Conservation (phyloP, 139 green algal genomes). For the Tetradesmus obliquus region DNA sequence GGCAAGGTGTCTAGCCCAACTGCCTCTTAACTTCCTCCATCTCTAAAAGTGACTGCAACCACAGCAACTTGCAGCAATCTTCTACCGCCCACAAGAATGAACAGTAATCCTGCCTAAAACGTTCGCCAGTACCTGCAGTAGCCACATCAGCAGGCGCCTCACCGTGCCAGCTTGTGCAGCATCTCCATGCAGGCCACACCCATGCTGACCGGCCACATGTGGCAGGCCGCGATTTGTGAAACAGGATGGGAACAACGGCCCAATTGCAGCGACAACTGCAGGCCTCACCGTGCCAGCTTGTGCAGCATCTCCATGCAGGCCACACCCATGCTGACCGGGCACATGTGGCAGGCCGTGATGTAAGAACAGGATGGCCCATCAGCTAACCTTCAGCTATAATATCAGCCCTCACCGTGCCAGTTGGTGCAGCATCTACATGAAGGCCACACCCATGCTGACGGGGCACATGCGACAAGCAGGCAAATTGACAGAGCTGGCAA, state of each 20-base stretch:
- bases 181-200: constrained; percentile 57
- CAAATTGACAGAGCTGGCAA: neutral
- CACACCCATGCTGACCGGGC: constrained; percentile 53
- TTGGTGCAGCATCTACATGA: constrained; percentile 48
- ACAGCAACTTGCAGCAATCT: no score
- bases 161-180: constrained; percentile 41
- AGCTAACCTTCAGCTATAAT: no score
- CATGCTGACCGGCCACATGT: constrained; percentile 65
- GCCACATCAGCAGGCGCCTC: neutral
- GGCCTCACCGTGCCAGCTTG: constrained; percentile 25
- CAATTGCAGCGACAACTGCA: no score
- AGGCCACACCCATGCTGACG: constrained; percentile 54
- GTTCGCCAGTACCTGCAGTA: neutral
- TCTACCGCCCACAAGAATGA: no score
- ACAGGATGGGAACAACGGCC: no score
- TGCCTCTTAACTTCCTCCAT: no score
- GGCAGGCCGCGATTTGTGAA: constrained; percentile 32
- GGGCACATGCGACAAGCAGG: constrained; percentile 64
- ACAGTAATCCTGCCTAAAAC: no score
- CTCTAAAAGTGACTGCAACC: no score
- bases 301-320: constrained; percentile 55
- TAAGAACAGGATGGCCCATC: neutral
- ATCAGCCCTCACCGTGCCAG: constrained; percentile 2
- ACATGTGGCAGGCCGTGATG: constrained; percentile 51
- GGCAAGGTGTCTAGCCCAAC: no score